A percentile compares a stretch with the other conserved stretches of the same genome.
Evolutionary conservation across 2,329 filamentous ascomycete genomes (phyloP).

Genomic region (Apiospora pterosperma): DNA sequence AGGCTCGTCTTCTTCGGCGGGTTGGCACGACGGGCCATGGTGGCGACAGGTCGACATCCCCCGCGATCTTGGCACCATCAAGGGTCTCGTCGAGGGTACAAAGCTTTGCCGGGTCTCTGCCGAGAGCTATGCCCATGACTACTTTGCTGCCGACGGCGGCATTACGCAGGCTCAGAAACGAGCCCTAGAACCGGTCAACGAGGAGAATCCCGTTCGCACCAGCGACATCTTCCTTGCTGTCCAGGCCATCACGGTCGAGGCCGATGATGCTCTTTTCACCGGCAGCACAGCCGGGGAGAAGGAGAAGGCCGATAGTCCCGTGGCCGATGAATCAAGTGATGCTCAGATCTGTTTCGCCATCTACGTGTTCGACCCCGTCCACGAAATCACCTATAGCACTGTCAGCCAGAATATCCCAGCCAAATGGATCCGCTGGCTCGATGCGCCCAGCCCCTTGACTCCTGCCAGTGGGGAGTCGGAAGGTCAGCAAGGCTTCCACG

Average conservation of each 20-base stretch:
- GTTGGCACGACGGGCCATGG: conserved; percentile 96
- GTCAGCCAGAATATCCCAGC: conserved; percentile 80
- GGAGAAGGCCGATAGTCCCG: conserved; percentile 51
- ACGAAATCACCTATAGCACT: conserved; percentile 82
- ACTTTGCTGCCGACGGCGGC: conserved; percentile 75
- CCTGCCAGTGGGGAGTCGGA: conserved; percentile 48
- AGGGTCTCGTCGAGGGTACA: conserved; percentile 79
- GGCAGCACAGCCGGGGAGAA: conserved; percentile 49
- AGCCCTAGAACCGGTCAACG: conserved; percentile 74
- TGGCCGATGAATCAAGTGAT: conserved; percentile 50
- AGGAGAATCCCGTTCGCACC: conserved; percentile 84
- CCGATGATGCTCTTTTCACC: conserved; percentile 66
- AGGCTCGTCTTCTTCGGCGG: conserved; percentile 52
- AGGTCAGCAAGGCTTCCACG: conserved; percentile 33
- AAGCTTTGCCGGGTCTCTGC: conserved; percentile 88
- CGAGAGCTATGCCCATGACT: conserved; percentile 83
- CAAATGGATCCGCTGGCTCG: conserved; percentile 89
- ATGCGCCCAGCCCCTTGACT: conserved; percentile 62
- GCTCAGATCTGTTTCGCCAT: conserved; percentile 71
- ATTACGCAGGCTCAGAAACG: conserved; percentile 76
- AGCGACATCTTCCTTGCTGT: conserved; percentile 96
- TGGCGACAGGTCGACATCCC: conserved; percentile 72
- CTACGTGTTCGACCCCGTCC: conserved; percentile 82
- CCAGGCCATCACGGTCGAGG: conserved; percentile 72
- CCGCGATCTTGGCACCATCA: conserved; percentile 76